Conservation (phyloP, 179 eudicot species). For the Beta corolliflora region DNA sequence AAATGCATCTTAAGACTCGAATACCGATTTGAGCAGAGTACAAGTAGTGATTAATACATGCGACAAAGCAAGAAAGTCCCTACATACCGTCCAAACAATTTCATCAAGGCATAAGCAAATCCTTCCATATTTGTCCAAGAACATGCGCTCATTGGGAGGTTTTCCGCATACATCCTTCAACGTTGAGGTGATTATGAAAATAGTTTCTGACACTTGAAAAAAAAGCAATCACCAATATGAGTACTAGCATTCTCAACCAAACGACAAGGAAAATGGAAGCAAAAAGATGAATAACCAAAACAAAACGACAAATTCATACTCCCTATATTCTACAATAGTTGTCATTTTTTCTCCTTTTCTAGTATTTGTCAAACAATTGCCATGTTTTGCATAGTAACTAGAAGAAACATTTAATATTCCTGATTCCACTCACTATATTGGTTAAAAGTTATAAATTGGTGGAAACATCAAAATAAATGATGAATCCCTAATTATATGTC, state of each 20-base stretch:
- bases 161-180: slow-evolving; percentile 96
- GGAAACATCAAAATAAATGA: no score
- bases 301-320: neutral
- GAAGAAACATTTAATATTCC: no score
- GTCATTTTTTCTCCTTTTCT: no score
- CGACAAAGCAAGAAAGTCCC: slow-evolving; percentile 8
- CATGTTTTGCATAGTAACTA: no score
- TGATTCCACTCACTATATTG: no score
- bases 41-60: neutral
- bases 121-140: slow-evolving; percentile 93
- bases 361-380: no score
- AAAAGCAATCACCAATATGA: slow-evolving; percentile 15
- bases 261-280: neutral
- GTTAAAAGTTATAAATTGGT: no score
- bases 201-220: slow-evolving; percentile 77
- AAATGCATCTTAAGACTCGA: neutral
- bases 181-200: slow-evolving; percentile 71
- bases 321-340: no score
- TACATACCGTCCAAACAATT: slow-evolving; percentile 93
- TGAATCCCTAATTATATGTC: no score
- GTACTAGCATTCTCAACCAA: neutral
- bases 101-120: slow-evolving; percentile 96
- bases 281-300: neutral
- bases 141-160: slow-evolving; percentile 89
- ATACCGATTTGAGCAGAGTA: neutral